phyloP scores from a whole-genome alignment of 2,329 filamentous ascomycete genomes.

The Beauveria caledonica region DNA sequence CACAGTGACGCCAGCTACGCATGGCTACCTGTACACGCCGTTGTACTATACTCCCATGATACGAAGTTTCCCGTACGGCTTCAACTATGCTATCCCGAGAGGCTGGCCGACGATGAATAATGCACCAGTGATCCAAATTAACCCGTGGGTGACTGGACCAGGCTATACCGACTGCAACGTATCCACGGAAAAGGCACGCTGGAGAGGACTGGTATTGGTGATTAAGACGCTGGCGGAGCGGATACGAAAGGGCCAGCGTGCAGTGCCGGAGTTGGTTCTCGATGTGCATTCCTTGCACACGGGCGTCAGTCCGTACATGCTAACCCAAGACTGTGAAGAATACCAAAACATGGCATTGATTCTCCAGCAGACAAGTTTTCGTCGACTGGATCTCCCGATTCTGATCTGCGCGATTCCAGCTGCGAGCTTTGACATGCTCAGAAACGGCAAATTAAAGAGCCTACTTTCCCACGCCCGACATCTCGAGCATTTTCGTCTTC shows the following conservation, averaged over 20 bases:
- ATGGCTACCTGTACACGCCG: constrained; percentile 27
- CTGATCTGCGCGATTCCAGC: neutral
- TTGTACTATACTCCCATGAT: constrained; percentile 21
- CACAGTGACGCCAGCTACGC: constrained; percentile 31
- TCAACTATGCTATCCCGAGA: neutral
- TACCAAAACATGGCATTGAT: constrained; percentile 18
- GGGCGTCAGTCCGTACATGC: constrained; percentile 25
- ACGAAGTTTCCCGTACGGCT: neutral
- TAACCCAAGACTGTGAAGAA: constrained; percentile 19
- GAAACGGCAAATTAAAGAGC: constrained; percentile 10
- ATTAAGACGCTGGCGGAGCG: constrained; percentile 19
- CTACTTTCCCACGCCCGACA: constrained; percentile 13
- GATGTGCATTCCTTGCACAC: constrained; percentile 22
- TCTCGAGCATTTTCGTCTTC: constrained; percentile 18
- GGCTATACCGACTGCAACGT: neutral
- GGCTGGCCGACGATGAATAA: neutral
- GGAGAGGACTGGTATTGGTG: constrained; percentile 25
- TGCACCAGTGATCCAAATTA: no score
- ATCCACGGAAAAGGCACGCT: constrained; percentile 8
- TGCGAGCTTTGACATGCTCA: neutral
- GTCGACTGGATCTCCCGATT: neutral
- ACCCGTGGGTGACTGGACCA: neutral
- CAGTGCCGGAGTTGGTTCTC: constrained; percentile 28
- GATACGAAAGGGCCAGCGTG: constrained; percentile 12
- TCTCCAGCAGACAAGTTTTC: neutral